Conservation (phyloP, 208 protist genomes). For the Trichomonas tenax region DNA sequence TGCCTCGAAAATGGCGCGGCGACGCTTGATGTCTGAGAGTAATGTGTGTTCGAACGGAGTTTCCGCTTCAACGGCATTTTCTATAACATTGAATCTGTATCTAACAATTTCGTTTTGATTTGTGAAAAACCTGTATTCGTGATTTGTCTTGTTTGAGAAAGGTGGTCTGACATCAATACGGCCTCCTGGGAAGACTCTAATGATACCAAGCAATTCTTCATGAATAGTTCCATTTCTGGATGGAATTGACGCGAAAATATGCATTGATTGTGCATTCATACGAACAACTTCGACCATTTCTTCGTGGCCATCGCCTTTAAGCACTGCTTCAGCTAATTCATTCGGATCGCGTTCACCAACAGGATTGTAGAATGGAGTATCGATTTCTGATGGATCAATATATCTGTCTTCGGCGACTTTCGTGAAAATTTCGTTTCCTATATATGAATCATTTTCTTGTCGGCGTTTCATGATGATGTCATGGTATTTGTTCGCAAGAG, state of each 20-base stretch:
- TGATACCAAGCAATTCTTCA: background rate
- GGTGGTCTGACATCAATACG: background rate
- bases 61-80: background rate
- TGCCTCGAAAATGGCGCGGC: background rate
- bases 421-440: background rate
- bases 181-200: background rate
- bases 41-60: background rate
- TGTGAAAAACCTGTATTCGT: background rate
- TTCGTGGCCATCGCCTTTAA: background rate
- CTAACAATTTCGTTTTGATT: background rate
- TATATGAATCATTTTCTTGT: background rate
- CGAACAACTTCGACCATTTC: background rate
- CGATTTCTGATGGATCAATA: conserved; percentile 16
- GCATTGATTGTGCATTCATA: background rate
- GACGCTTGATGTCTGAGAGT: background rate
- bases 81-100: background rate
- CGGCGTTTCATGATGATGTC: background rate
- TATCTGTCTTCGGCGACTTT: background rate
- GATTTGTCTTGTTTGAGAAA: background rate
- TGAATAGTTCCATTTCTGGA: background rate
- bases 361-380: background rate
- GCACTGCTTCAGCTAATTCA: background rate
- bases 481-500: background rate
- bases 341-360: background rate
- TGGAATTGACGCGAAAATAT: background rate